Conservation (phyloP, 257 asterid genomes). For the Lithospermum erythrorhizon region DNA sequence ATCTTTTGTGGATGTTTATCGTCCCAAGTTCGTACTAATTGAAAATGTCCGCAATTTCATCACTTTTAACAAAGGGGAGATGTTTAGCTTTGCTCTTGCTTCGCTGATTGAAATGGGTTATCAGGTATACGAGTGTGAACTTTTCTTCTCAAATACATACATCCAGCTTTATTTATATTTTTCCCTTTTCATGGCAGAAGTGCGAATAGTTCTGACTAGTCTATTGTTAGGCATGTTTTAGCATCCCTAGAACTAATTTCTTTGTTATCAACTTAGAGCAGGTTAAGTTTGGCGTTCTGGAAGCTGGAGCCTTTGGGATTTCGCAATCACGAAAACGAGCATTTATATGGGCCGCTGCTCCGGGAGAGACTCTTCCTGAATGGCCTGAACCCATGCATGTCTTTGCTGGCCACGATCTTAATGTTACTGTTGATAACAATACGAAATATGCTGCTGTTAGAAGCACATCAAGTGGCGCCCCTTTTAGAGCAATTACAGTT, state of each 20-base stretch:
- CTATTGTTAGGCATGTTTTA: neutral
- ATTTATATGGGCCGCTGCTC: conserved; percentile 23
- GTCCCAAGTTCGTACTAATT: conserved; percentile 16
- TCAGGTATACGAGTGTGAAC: conserved; percentile 9
- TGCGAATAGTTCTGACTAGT: neutral
- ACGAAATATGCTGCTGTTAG: conserved; percentile 14
- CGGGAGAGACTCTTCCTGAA: conserved; percentile 18
- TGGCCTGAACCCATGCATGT: conserved; percentile 25
- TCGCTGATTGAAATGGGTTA: conserved; percentile 19
- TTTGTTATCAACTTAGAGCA: neutral
- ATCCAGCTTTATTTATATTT: too few species aligned
- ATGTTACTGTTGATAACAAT: conserved; percentile 7
- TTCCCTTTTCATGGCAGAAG: neutral
- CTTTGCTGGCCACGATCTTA: conserved; percentile 9
- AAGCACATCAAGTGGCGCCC: conserved; percentile 15
- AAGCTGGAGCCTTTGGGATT: conserved; percentile 19
- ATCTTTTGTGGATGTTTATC: conserved; percentile 13
- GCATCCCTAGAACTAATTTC: neutral
- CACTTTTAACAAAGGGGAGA: conserved; percentile 9
- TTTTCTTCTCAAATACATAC: neutral
- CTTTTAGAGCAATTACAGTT: conserved; percentile 16
- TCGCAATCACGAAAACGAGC: conserved; percentile 17
- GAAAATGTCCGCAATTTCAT: conserved; percentile 20
- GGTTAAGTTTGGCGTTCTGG: conserved; percentile 21
- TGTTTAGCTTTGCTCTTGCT: conserved; percentile 16